Evolutionary conservation across 2,329 filamentous ascomycete genomes (phyloP).

Genomic region (Ophiognomonia clavigignenti-juglandacearum): DNA sequence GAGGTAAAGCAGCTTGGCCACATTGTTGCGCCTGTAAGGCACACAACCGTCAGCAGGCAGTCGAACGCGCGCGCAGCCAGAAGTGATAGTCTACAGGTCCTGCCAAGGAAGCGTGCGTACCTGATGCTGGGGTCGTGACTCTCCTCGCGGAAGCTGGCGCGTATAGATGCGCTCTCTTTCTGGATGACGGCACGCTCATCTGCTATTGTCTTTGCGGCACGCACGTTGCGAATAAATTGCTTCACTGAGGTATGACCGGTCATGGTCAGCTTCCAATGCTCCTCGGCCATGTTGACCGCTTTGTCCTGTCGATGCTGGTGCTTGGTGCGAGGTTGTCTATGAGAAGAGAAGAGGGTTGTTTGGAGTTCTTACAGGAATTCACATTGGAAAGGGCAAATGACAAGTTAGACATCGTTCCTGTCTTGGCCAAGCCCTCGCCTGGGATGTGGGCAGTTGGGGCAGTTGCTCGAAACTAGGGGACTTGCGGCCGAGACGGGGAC

Average conservation of each 20-base stretch:
- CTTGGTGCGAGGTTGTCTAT: background rate
- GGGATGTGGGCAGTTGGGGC: too few relatives aligned
- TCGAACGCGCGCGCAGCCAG: too few relatives aligned
- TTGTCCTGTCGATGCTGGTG: background rate
- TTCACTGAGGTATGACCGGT: slow-evolving; percentile 62
- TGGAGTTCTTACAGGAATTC: too few relatives aligned
- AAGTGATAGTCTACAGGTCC: too few relatives aligned
- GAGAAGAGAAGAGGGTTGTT: background rate
- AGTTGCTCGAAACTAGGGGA: too few relatives aligned
- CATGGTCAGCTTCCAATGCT: slow-evolving; percentile 14
- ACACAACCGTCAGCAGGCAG: slow-evolving; percentile 9
- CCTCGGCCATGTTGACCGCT: slow-evolving; percentile 1
- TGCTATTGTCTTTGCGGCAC: slow-evolving; percentile 96
- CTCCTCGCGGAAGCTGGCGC: slow-evolving; percentile 96
- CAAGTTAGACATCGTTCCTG: too few relatives aligned
- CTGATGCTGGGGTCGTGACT: slow-evolving; percentile 86
- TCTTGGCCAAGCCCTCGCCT: too few relatives aligned
- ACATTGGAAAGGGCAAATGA: too few relatives aligned
- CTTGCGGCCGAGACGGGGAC: too few relatives aligned
- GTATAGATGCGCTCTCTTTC: slow-evolving; percentile 96
- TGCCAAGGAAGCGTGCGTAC: slow-evolving; percentile 44
- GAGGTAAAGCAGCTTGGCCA: slow-evolving; percentile 95
- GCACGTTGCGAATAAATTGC: slow-evolving; percentile 99
- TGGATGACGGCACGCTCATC: slow-evolving; percentile 98
- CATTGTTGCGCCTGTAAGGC: slow-evolving; percentile 81